Base-by-base conservation (phyloP, 768 basidiomycete genomes). In the Suillus sp. region DNA sequence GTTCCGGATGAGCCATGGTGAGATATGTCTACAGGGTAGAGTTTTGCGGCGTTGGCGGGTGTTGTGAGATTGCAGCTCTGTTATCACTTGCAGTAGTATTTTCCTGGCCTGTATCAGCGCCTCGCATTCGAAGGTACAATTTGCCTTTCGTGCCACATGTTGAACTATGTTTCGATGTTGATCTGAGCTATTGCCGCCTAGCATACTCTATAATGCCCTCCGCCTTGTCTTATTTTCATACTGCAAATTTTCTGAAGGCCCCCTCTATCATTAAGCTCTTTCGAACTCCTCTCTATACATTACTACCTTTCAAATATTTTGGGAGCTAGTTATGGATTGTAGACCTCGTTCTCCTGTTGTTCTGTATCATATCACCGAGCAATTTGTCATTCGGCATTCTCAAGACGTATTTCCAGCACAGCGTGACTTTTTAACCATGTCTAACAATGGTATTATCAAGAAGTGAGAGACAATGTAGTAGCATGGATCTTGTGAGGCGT, bases 1-100 rank as follows among this genome's bases (percentile, higher is more conserved):
- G n/a, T 22, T n/a, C n/a, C 43, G n/a, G 43, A 45, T 45, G 43
- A 45, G n/a, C n/a, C 43, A 45, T 45, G 43, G 43, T 45, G 43
- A 45, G 10, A 11, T 45, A 4, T 10, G 10, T n/a, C 10, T 22
- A 11, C n/a, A 45, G 43, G n/a, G n/a, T n/a, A 11, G n/a, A 11
- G 10, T 45, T 45, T 45, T 45, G n/a, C 9, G n/a, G 43, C 43
- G 43, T 45, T 10, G 43, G 43, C 4, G 43, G n/a, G n/a, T 11
- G n/a, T 45, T 22, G 43, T 13, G 43, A 45, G 4, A 45, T n/a
- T 45, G 43, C 43, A 45, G 43, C 43, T n/a, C 3, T 43, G 43
- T 43, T n/a, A 43, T 11, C n/a, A 45, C n/a, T 45, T 45, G 10
- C n/a, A 43, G 20, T 43, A 43, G 42, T n/a, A 43, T 43, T n/a